Conservation (phyloP, 2,329 filamentous ascomycete species). For the Tolypocladium pustulatum region DNA sequence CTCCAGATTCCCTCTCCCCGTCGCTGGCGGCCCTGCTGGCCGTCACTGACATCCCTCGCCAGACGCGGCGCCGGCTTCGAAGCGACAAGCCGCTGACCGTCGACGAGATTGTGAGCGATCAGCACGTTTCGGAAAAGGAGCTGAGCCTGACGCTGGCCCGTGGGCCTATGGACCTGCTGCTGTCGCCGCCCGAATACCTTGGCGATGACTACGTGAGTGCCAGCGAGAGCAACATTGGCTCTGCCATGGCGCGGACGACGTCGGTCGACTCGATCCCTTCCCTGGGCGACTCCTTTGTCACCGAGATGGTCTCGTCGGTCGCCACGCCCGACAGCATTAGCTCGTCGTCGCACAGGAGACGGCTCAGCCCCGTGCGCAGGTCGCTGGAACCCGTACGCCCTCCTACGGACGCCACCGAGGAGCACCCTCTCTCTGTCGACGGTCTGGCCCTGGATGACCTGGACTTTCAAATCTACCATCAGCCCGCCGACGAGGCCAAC, state of each 20-base stretch:
- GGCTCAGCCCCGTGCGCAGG: conserved; percentile 30
- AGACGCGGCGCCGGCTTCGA: conserved; percentile 16
- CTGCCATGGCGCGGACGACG: conserved; percentile 39
- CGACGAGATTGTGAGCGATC: conserved; percentile 43
- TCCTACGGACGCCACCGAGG: conserved; percentile 39
- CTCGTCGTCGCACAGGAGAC: conserved; percentile 17
- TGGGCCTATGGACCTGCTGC: conserved; percentile 47
- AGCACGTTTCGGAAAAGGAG: conserved; percentile 47
- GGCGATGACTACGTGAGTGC: conserved; percentile 36
- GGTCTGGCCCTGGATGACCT: conserved; percentile 39
- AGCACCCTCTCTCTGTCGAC: conserved; percentile 37
- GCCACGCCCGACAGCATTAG: conserved; percentile 35
- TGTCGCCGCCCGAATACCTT: conserved; percentile 49
- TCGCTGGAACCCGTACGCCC: conserved; percentile 45
- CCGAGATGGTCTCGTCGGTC: conserved; percentile 36
- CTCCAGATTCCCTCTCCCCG: conserved; percentile 44
- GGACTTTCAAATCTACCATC: conserved; percentile 16
- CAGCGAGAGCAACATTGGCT: conserved; percentile 43
- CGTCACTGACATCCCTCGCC: conserved; percentile 48
- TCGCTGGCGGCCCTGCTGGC: conserved; percentile 52
- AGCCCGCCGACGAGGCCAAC: conserved; percentile 18
- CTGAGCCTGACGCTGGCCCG: conserved; percentile 42
- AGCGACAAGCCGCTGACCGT: conserved; percentile 33
- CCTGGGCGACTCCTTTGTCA: conserved; percentile 42
- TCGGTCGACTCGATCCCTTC: conserved; percentile 54